Base-by-base conservation (phyloP, 345 rosid species). In the Bretschneidera sinensis region DNA sequence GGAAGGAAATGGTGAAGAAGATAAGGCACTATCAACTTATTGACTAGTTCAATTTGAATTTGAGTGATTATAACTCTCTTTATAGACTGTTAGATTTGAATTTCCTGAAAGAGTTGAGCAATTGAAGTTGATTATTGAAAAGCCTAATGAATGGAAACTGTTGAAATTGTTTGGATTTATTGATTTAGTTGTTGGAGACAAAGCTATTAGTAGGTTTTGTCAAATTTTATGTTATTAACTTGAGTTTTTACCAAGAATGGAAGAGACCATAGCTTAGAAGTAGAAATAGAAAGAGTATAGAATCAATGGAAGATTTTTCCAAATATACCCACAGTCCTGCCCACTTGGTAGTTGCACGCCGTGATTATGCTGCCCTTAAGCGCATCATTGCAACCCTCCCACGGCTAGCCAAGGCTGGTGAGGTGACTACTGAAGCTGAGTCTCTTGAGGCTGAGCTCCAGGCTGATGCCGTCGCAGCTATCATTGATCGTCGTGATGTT, bases 401-500 rank as follows among this genome's bases (percentile, higher is more conserved):
- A 59, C 76, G 49, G 31, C 89, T 90, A 59, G 70, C 84, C 55
- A 86, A 81, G 76, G 96, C 96, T 43, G 92, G 95, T 20, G 97
- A 91, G 61, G 89, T 95, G 48, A 83, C 73, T 54, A 82, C 73
- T 10, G 99, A 91, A 71, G 85, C 75, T 18, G 88, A 88, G 62
- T 94, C 97, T 21, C 68, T 91, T 11, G 89, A 73, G 48, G 82
- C 89, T 7, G 99, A 95, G 76, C 62, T 61, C 47, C 75, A 56
- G 51, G 96, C 99, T 34, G 97, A 88, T 76, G 76, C 97, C 59
- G 77, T 95, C 20, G 71, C 96, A 0, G 81, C 85, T 43, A 78
- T 79, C 17, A 85, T 91, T 64, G 97, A 91, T 74, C 70, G 89
- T 0, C 89, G 99, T 34, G 97, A 95, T 76, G 99, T 91, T 48